phyloP scores from a whole-genome alignment of 177 flowering plant species.

The Vitis hybrid region DNA sequence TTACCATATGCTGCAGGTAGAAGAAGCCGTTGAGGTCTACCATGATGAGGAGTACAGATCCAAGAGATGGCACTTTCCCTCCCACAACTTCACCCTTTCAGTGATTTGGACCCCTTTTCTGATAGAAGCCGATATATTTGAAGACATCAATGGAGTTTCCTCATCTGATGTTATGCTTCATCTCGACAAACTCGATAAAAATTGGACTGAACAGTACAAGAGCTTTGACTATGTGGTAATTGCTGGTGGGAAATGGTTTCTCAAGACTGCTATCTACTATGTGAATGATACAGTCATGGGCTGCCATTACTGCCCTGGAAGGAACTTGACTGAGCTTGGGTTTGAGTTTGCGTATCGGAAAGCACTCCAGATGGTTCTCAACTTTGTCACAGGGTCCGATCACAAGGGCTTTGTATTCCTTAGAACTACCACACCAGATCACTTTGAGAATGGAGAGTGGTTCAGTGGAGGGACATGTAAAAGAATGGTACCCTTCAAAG shows the following conservation, averaged over 20 bases:
- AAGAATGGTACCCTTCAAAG: constrained; percentile 35
- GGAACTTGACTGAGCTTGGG: constrained; percentile 72
- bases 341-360: constrained; percentile 60
- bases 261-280: constrained; percentile 73
- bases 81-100: constrained; percentile 48
- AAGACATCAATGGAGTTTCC: constrained; percentile 42
- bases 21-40: constrained; percentile 42
- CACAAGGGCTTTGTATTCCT: constrained; percentile 53
- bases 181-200: constrained; percentile 42
- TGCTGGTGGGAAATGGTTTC: constrained; percentile 89
- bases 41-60: constrained; percentile 46
- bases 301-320: constrained; percentile 76
- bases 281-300: constrained; percentile 62
- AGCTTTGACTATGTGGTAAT: constrained; percentile 61
- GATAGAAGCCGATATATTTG: constrained; percentile 34
- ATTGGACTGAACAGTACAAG: constrained; percentile 43
- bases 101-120: constrained; percentile 55
- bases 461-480: constrained; percentile 47
- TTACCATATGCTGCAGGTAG: constrained; percentile 34
- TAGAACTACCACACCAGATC: constrained; percentile 82
- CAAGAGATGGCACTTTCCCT: constrained; percentile 43
- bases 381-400: constrained; percentile 40
- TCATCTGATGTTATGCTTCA: constrained; percentile 39
- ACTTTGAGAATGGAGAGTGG: constrained; percentile 86
- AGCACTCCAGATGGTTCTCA: constrained; percentile 46